phyloP scores from a whole-genome alignment of 148 eudicot genomes.

The Chenopodium quinoa region DNA sequence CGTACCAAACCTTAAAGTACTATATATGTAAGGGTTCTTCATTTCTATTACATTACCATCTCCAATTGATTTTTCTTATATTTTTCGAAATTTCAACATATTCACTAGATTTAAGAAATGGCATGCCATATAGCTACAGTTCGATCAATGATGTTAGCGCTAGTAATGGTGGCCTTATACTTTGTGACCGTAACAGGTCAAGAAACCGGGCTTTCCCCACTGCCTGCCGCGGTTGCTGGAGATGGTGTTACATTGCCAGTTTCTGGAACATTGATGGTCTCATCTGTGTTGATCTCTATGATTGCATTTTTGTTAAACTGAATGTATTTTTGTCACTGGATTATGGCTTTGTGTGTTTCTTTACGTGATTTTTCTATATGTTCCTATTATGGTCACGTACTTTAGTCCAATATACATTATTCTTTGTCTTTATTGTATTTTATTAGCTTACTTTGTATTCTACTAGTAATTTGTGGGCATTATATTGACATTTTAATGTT shows the following conservation, averaged over 20 bases:
- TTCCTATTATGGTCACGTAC: background rate
- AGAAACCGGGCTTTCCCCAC: constrained; percentile 20
- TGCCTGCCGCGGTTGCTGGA: constrained; percentile 14
- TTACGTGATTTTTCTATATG: background rate
- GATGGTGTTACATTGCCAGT: constrained; percentile 22
- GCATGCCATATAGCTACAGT: background rate
- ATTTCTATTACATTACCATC: background rate
- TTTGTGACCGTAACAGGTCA: constrained; percentile 13
- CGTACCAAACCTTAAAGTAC: constrained; percentile 3
- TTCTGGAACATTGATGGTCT: constrained; percentile 15
- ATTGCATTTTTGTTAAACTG: constrained; percentile 16
- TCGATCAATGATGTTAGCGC: background rate
- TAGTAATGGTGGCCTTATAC: constrained; percentile 5
- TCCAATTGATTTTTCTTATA: background rate
- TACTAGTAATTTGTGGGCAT: background rate
- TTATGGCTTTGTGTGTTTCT: constrained; percentile 3
- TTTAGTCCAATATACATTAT: background rate
- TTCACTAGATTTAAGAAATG: background rate
- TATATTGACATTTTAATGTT: too few species aligned
- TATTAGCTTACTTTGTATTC: background rate
- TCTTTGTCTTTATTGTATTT: background rate
- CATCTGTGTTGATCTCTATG: constrained; percentile 19
- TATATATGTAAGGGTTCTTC: constrained; percentile 6
- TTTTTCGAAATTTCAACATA: too few species aligned
- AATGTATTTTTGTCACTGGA: background rate